Conservation (phyloP, 2,329 filamentous ascomycete genomes). For the Sordariomycetes sp. region DNA sequence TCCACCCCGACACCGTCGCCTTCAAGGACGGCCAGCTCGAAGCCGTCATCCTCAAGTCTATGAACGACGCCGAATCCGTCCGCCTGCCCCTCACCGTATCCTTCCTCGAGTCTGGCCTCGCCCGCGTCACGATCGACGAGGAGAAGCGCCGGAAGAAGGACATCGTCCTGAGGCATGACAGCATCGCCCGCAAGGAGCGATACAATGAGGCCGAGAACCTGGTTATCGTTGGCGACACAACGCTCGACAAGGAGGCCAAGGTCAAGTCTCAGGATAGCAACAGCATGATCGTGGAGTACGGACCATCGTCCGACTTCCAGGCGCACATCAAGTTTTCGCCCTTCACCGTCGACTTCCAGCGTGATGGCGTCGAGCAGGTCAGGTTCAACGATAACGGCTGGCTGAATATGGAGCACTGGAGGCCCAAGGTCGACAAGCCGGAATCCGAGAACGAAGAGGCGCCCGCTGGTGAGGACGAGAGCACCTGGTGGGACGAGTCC, state of each 20-base stretch:
- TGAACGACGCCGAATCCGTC: slow-evolving; percentile 55
- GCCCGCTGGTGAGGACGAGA: slow-evolving; percentile 59
- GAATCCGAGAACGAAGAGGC: slow-evolving; percentile 41
- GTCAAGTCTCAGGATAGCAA: slow-evolving; percentile 54
- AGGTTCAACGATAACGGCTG: slow-evolving; percentile 84
- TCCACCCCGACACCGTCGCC: slow-evolving; percentile 60
- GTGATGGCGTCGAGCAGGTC: slow-evolving; percentile 72
- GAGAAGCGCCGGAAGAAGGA: slow-evolving; percentile 81
- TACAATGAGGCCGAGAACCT: slow-evolving; percentile 88
- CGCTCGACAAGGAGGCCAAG: slow-evolving; percentile 60
- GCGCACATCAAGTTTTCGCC: slow-evolving; percentile 76
- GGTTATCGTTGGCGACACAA: slow-evolving; percentile 73
- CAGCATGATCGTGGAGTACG: slow-evolving; percentile 70
- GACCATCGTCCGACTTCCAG: slow-evolving; percentile 64
- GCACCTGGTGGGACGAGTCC: slow-evolving; percentile 95
- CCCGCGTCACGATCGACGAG: slow-evolving; percentile 82
- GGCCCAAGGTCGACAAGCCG: slow-evolving; percentile 64
- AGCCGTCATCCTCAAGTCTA: slow-evolving; percentile 71
- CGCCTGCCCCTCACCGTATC: slow-evolving; percentile 74
- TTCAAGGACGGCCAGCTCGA: slow-evolving; percentile 74
- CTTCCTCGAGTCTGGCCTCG: slow-evolving; percentile 82
- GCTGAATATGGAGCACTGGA: slow-evolving; percentile 93
- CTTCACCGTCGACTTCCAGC: slow-evolving; percentile 76
- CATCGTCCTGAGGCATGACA: slow-evolving; percentile 77
- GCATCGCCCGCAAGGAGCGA: slow-evolving; percentile 76